phyloP scores from a whole-genome alignment of 2,329 filamentous ascomycete species.

The Ophiostoma sp. region DNA sequence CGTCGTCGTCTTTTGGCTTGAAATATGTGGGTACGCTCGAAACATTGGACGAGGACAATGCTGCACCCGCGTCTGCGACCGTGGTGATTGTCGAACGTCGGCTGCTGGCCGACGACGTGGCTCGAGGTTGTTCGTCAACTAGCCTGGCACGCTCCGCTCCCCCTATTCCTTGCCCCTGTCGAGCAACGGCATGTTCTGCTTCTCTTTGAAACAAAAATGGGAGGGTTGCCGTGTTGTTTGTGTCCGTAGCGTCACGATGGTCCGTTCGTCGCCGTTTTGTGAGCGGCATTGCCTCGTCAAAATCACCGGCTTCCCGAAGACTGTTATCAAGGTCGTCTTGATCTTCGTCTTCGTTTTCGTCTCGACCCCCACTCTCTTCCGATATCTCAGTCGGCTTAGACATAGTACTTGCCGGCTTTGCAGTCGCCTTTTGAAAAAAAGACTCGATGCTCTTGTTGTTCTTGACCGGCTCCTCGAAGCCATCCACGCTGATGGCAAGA shows the following conservation, averaged over 20 bases:
- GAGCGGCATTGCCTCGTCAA: slow-evolving; percentile 11
- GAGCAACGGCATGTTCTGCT: background rate
- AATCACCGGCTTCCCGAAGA: background rate
- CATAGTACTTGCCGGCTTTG: background rate
- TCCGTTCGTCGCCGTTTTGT: slow-evolving; percentile 26
- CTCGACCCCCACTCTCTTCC: background rate
- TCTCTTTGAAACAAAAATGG: background rate
- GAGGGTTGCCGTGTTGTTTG: background rate
- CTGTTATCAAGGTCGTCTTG: background rate
- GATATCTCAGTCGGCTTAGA: background rate
- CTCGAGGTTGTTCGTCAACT: slow-evolving; percentile 21
- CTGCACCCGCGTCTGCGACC: background rate
- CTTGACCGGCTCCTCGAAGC: slow-evolving; percentile 83
- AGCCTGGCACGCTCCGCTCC: background rate
- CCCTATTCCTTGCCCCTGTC: background rate
- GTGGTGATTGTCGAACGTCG: background rate
- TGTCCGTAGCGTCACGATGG: background rate
- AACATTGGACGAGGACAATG: background rate
- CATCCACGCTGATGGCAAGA: slow-evolving; percentile 82
- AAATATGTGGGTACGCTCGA: background rate
- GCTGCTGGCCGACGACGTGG: slow-evolving; percentile 25
- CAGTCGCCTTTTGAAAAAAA: slow-evolving; percentile 57
- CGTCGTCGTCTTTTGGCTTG: background rate
- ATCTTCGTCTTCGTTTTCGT: background rate
- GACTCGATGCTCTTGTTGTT: slow-evolving; percentile 83